Conservation (phyloP, 163 green algal species). For the Scenedesmus sp. region DNA sequence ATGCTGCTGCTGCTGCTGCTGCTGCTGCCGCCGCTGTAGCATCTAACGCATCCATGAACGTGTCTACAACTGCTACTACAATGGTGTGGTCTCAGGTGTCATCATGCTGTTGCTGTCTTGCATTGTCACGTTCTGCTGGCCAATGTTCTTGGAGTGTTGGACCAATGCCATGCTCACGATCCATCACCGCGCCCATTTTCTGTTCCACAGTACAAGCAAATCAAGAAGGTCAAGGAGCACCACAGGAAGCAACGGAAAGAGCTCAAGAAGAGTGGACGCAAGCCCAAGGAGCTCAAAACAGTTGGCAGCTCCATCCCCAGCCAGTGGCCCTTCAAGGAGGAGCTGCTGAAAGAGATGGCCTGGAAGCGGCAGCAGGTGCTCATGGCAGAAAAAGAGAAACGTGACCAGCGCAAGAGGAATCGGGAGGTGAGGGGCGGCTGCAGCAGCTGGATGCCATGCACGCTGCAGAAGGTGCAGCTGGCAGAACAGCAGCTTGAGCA, state of each 20-base stretch:
- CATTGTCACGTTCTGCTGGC: too few species aligned
- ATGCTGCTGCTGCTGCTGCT: background rate
- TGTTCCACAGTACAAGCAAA: constrained; percentile 57
- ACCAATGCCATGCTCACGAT: too few species aligned
- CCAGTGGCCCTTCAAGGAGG: constrained; percentile 96
- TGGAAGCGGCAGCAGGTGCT: constrained; percentile 83
- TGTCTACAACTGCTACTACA: too few species aligned
- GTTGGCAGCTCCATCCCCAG: constrained; percentile 89
- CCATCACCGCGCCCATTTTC: too few species aligned
- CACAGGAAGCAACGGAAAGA: constrained; percentile 95
- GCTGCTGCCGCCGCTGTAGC: background rate
- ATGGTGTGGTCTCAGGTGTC: too few species aligned
- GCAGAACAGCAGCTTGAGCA: background rate
- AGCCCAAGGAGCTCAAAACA: constrained; percentile 85
- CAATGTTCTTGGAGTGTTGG: too few species aligned
- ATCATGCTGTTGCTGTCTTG: too few species aligned
- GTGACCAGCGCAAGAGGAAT: constrained; percentile 77
- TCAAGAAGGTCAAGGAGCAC: constrained; percentile 95
- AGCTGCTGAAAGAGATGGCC: constrained; percentile 95
- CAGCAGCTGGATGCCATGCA: background rate
- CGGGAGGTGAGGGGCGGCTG: constrained; percentile 23
- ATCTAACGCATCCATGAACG: background rate
- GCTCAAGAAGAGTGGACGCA: constrained; percentile 77
- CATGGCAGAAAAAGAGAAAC: constrained; percentile 77
- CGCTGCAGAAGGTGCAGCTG: background rate